Conservation (phyloP, 805 yeast species). For the Isabelozyma pseudorhagii region DNA sequence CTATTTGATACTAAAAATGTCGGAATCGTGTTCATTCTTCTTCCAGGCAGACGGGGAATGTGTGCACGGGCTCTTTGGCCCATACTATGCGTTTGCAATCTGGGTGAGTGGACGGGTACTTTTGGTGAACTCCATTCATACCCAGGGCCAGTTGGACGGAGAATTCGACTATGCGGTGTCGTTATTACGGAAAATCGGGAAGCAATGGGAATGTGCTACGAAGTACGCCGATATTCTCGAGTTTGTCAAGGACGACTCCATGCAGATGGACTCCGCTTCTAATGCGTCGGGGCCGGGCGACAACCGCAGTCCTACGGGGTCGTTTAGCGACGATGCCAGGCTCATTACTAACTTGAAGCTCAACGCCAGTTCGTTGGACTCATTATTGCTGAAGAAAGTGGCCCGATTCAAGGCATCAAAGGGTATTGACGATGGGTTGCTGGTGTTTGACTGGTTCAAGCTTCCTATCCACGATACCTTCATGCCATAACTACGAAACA, state of each 20-base stretch:
- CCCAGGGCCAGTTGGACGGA: conserved; percentile 3
- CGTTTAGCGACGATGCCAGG: conserved; percentile 1
- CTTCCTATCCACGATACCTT: conserved; percentile 7
- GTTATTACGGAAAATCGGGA: conserved; percentile 8
- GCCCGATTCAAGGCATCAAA: conserved; percentile 7
- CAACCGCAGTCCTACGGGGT: not conserved
- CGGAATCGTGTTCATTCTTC: conserved; percentile 4
- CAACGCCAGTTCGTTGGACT: conserved; percentile 12
- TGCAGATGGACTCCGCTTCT: not conserved
- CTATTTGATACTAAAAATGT: conserved; percentile 4
- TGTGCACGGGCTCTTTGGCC: conserved; percentile 11
- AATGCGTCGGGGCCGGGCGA: not conserved
- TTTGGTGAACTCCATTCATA: conserved; percentile 8
- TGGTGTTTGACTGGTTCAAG: conserved; percentile 14
- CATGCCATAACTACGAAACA: not conserved
- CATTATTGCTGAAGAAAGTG: conserved; percentile 11
- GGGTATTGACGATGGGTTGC: conserved; percentile 6
- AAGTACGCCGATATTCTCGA: conserved; percentile 15
- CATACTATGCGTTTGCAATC: conserved; percentile 13
- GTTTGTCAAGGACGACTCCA: conserved; percentile 5
- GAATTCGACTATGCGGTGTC: conserved; percentile 8
- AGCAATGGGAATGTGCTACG: conserved; percentile 11
- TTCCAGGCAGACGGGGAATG: conserved; percentile 3
- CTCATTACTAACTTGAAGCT: conserved; percentile 13
- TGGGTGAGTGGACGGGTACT: conserved; percentile 15